Evolutionary conservation across 2,329 filamentous ascomycete genomes (phyloP).

Genomic region (Ceratocystis ficicola): DNA sequence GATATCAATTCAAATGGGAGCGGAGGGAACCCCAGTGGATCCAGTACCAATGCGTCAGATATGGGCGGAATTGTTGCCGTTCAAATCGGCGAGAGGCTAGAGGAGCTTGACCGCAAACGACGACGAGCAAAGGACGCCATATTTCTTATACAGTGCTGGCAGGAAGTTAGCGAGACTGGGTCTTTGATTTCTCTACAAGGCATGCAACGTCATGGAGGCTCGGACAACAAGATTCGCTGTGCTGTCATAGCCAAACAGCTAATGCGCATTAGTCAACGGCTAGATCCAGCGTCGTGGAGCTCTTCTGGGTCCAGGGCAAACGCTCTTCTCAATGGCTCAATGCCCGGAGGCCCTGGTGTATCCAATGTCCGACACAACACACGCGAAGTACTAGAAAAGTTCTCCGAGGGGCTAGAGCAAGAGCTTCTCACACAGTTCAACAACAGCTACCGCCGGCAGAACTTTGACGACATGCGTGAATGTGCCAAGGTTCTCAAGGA

Average conservation of each 20-base stretch:
- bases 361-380: constrained; percentile 48
- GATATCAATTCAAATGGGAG: constrained; percentile 59
- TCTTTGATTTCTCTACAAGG: constrained; percentile 80
- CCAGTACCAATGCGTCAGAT: constrained; percentile 10
- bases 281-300: constrained; percentile 66
- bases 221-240: constrained; percentile 86
- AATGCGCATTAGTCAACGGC: constrained; percentile 81
- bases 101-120: constrained; percentile 87
- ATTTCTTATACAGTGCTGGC: constrained; percentile 93
- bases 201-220: constrained; percentile 68
- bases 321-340: constrained; percentile 39
- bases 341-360: constrained; percentile 23
- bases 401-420: constrained; percentile 88
- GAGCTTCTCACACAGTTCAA: constrained; percentile 94
- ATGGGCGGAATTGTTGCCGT: constrained; percentile 59
- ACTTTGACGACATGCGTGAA: constrained; percentile 96
- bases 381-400: constrained; percentile 87
- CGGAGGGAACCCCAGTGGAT: constrained; percentile 34
- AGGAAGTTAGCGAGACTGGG: constrained; percentile 82
- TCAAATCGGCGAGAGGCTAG: constrained; percentile 83
- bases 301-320: constrained; percentile 49
- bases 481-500: constrained; percentile 88
- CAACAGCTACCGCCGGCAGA: constrained; percentile 86
- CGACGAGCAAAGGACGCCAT: constrained; percentile 83
- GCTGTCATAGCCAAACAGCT: constrained; percentile 89